These are phyloP conservation scores for Exophiala phaeomuriformis DNA, from an alignment of 2,329 filamentous ascomycete genomes.

Conservation along the genomic window DNA sequence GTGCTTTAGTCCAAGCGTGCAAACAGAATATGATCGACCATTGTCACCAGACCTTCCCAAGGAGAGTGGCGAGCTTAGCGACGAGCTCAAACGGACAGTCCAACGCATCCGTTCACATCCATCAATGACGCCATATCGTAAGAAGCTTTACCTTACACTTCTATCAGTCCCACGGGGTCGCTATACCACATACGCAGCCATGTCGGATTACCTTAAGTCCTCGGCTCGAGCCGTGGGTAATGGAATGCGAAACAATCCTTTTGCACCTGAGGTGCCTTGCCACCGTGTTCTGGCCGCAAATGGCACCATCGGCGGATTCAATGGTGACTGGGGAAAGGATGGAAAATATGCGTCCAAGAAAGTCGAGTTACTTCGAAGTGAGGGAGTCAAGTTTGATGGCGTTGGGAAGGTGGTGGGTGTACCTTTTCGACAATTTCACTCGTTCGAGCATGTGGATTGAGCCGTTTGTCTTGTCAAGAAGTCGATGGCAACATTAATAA, in stretches of 20 bases:
- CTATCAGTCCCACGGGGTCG: constrained; percentile 68
- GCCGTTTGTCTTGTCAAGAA: too few species aligned
- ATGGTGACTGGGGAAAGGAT: constrained; percentile 44
- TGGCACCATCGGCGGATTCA: constrained; percentile 50
- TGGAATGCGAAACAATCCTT: constrained; percentile 69
- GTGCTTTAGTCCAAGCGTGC: constrained; percentile 3
- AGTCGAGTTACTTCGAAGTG: constrained; percentile 35
- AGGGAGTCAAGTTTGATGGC: constrained; percentile 42
- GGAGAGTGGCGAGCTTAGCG: not conserved
- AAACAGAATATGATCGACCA: not conserved
- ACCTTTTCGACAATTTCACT: constrained; percentile 21
- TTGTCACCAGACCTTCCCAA: not conserved
- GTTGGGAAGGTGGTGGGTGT: constrained; percentile 38
- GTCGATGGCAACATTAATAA: not conserved
- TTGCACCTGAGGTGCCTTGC: constrained; percentile 73
- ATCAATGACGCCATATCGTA: constrained; percentile 45
- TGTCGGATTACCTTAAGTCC: constrained; percentile 61
- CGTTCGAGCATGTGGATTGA: constrained; percentile 6
- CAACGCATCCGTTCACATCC: constrained; percentile 39
- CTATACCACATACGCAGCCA: constrained; percentile 69
- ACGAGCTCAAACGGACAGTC: constrained; percentile 27
- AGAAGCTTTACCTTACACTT: constrained; percentile 59
- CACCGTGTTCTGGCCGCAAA: constrained; percentile 71
- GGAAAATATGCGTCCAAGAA: constrained; percentile 39
- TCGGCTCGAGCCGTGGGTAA: constrained; percentile 72